These are phyloP conservation scores for Exophiala bonariae DNA, from an alignment of 2,329 filamentous ascomycete genomes.

Conservation along the genomic window DNA sequence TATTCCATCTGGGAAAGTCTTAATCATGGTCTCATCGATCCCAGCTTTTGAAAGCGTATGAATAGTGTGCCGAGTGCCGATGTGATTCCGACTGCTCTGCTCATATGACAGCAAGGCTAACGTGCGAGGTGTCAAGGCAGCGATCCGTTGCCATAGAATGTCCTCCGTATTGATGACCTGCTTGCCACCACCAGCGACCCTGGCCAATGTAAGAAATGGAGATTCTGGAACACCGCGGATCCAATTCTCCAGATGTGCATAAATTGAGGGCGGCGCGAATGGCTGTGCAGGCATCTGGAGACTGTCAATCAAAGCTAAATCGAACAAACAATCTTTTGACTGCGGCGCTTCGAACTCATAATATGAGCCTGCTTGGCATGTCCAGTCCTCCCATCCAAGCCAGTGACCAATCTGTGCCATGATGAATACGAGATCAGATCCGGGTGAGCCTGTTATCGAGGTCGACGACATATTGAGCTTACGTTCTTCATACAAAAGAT, in stretches of 20 bases:
- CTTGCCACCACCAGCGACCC: conserved; percentile 40
- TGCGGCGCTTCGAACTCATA: conserved; percentile 63
- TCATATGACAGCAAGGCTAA: conserved; percentile 15
- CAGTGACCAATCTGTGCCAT: conserved; percentile 79
- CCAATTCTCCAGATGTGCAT: conserved; percentile 48
- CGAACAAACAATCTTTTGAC: conserved; percentile 56
- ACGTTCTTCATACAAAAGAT: conserved; percentile 84
- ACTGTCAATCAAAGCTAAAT: conserved; percentile 49
- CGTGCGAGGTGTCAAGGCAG: conserved; percentile 17
- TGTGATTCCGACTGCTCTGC: neutral
- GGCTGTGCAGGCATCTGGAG: conserved; percentile 50
- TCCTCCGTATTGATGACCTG: conserved; percentile 2
- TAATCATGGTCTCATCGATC: conserved; percentile 58
- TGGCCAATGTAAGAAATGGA: conserved; percentile 52
- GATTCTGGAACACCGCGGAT: conserved; percentile 30
- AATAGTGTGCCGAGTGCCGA: conserved; percentile 8
- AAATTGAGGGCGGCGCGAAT: conserved; percentile 60
- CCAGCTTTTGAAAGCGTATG: conserved; percentile 57
- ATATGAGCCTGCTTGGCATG: conserved; percentile 50
- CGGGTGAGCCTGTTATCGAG: conserved; percentile 41
- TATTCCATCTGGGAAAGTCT: conserved; percentile 84
- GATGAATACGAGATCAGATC: conserved; percentile 65
- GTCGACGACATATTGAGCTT: conserved; percentile 71
- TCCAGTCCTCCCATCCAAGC: conserved; percentile 73
- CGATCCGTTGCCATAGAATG: conserved; percentile 3